Base-by-base conservation (phyloP, 169 alveolate species). In the Eimeria falciformis region DNA sequence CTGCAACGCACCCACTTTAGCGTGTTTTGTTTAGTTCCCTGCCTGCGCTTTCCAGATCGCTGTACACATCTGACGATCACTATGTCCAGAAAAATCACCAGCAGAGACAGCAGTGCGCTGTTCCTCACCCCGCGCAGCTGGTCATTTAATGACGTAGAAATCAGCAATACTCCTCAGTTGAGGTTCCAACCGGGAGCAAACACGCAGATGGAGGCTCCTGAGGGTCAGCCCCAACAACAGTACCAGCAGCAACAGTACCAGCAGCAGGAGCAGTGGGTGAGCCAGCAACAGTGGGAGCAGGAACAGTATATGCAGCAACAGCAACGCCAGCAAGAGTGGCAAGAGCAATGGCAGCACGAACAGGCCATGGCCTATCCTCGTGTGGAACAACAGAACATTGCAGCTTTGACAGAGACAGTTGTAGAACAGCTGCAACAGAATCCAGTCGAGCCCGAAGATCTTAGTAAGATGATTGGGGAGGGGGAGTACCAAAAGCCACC, bases 91-190 rank as follows among this genome's bases (percentile, higher is more conserved):
- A 75, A 23, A 47, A 37, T 25, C 23, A 46, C 23, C 85, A 75
- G 85, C 85, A 75, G 85, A 43, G 56, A 65, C 66, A 75, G 85
- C 85, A 75, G 85, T 47, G 58, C 66, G 29, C 85, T n/a, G 85
- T 75, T 27, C 65, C 9, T 75, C 66, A 75, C 85, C 40, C 85
- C 85, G 17, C 25, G 85, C 23, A 65, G 85, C 37, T 14, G 17
- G 4, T 75, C 85, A 17, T n/a, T 47, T 21, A 65, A 75, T 14
- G 85, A 45, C 62, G 23, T 18, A 7, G 66, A 75, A 17, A 25
- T 40, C 12, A 45, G 21, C 85, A 75, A 1, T n/a, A n/a, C 23
- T 25, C 11, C 12, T 62, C n/a, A n/a, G 66, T 17, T 21, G n/a
- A 58, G 40, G n/a, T 45, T 75, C 6, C 9, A 18, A 18, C 2